Evolutionary conservation across 352 stramenopile genomes (phyloP), one percentile per base, ranked within the genome.

Genomic region (Phytophthora tubulina): DNA sequence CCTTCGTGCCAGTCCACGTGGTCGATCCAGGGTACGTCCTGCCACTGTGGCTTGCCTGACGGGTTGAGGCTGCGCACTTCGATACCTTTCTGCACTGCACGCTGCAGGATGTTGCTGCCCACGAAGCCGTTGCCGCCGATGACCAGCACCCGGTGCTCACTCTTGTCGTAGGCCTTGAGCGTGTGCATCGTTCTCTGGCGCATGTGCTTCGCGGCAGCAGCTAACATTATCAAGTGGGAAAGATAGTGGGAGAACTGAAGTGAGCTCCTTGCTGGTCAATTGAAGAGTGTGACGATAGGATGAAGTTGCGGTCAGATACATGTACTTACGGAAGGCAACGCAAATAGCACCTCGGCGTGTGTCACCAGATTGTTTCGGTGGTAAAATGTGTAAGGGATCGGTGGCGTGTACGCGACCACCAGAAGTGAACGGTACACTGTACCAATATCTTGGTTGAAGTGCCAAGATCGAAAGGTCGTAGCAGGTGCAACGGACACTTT

Each of bases 111-210:
- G 78, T 98, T 98, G 76, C 91, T 94, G 61, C 92, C 92, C 36
- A 97, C 91, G 75, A 96, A 98, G 63, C 91, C 91, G 50, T 90
- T 96, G 56, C 92, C 92, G 39, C 91, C 91, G n/a, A 97, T 76
- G 51, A 98, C 82, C 27, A 97, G 85, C 56, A 97, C 72, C 9
- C 63, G 64, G 70, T 95, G 89, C 80, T 94, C 88, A 63, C 80
- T 83, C 67, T 84, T 86, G 63, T 89, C 79, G 67, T 89, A 90
- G 3, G 81, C 68, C 71, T 80, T 83, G 38, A 80, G 73, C 44
- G 70, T 70, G 48, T 73, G 61, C 45, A 75, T 53, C 10, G 79
- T 54, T 33, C 51, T 72, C 63, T 66, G 44, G n/a, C 71, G 75
- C 54, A 82, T 73, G 21, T 57, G 72, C 30, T 72, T 50, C 36